These are phyloP conservation scores for Nitzschia sp. DNA, from an alignment of 108 stramenopile species.

Conservation along the genomic window DNA sequence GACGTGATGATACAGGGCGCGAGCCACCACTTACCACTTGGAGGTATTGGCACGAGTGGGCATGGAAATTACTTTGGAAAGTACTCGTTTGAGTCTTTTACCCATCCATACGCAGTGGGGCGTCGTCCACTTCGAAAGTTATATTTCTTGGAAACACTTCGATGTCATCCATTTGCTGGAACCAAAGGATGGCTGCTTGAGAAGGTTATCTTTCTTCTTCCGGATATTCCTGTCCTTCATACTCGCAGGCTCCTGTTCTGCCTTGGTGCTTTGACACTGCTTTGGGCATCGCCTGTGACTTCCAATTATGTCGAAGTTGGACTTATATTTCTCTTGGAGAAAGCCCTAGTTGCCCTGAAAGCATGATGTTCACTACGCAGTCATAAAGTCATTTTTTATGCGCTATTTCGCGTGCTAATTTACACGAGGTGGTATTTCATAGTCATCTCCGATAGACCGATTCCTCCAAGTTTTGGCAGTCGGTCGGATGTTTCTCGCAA, in stretches of 20 bases:
- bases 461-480: neutral
- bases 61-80: slow-evolving; percentile 70
- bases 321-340: slow-evolving; percentile 1
- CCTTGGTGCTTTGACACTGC: neutral
- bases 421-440: too few species aligned
- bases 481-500: neutral
- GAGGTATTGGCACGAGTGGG: slow-evolving; percentile 81
- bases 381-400: neutral
- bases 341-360: neutral
- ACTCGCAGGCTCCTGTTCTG: slow-evolving; percentile 1
- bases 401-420: too few species aligned
- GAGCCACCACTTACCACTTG: slow-evolving; percentile 61
- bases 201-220: neutral
- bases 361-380: neutral
- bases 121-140: slow-evolving; percentile 26
- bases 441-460: neutral
- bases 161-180: slow-evolving; percentile 44
- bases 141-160: slow-evolving; percentile 20
- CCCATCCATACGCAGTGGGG: slow-evolving; percentile 44
- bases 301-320: neutral
- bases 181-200: slow-evolving; percentile 20
- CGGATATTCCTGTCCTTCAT: slow-evolving; percentile 24
- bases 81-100: slow-evolving; percentile 78
- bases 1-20: slow-evolving; percentile 62
- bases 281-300: neutral